Percentiles rank a stretch among this genome's conserved stretches.
phyloP scores from a whole-genome alignment of 139 green algal species.

The Trebouxia sp. region DNA sequence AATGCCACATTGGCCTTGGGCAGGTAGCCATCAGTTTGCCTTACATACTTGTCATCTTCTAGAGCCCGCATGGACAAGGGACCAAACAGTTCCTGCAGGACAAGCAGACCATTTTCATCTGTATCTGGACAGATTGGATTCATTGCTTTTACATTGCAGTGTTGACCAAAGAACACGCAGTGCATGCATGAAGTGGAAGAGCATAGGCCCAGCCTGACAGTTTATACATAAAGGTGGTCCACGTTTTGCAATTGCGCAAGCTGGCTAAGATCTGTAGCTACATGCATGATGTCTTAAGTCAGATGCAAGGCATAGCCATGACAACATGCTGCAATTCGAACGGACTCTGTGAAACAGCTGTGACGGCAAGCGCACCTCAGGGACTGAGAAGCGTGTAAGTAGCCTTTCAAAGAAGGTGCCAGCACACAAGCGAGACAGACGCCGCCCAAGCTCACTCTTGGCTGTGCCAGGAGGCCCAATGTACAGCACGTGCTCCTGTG shows the following conservation, averaged over 20 bases:
- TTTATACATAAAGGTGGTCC: no score
- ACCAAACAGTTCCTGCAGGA: slow-evolving; percentile 83
- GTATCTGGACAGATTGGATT: no score
- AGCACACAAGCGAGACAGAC: slow-evolving; percentile 63
- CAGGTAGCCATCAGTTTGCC: slow-evolving; percentile 90
- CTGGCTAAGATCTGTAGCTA: no score
- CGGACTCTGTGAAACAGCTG: no score
- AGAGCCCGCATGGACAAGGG: slow-evolving; percentile 88
- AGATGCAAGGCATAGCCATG: not conserved
- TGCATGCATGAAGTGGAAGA: no score
- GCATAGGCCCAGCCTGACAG: no score
- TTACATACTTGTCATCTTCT: slow-evolving; percentile 89
- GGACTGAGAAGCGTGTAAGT: slow-evolving; percentile 91
- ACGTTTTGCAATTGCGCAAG: no score
- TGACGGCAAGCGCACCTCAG: no score
- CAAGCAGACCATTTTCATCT: not conserved
- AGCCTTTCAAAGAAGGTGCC: slow-evolving; percentile 89
- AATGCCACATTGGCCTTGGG: slow-evolving; percentile 84
- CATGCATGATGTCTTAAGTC: not conserved
- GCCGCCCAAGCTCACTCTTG: slow-evolving; percentile 86
- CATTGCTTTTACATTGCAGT: no score
- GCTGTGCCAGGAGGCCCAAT: slow-evolving; percentile 86
- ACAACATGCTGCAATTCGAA: slow-evolving; percentile 1
- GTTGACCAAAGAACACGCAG: no score
- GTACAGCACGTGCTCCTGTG: slow-evolving; percentile 84